These are phyloP conservation scores for Blastocystis sp. DNA, from an alignment of 352 stramenopile species.

Conservation along the genomic window DNA sequence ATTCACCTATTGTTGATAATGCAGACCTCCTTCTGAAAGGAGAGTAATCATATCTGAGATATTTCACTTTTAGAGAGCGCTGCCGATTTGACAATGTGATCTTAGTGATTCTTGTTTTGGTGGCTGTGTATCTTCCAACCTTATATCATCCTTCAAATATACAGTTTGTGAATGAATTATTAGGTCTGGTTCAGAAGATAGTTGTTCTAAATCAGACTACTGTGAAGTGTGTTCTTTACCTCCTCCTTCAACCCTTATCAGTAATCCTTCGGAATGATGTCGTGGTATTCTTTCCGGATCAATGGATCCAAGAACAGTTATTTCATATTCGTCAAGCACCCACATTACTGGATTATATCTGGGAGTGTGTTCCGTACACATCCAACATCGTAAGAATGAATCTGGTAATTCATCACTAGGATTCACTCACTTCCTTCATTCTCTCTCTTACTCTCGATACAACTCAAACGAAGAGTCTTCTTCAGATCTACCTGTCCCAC, in stretches of 20 bases:
- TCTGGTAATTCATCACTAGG: no score
- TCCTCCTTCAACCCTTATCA: not conserved
- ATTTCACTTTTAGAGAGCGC: not conserved
- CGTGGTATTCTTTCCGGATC: not conserved
- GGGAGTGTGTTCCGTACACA: not conserved
- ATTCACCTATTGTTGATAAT: not conserved
- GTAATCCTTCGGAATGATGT: not conserved
- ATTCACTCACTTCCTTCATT: no score
- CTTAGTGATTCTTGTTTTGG: not conserved
- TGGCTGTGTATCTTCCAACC: not conserved
- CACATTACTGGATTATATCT: not conserved
- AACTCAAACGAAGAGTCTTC: not conserved
- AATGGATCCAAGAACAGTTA: not conserved
- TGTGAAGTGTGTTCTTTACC: not conserved
- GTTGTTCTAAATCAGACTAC: not conserved
- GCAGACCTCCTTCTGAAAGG: not conserved
- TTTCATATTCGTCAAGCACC: not conserved
- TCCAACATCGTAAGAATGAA: not conserved
- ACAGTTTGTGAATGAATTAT: not conserved
- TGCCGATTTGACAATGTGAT: not conserved
- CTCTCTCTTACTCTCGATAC: no score
- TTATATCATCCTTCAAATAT: not conserved
- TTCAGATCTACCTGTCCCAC: not conserved
- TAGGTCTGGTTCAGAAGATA: not conserved
- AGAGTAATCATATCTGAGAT: not conserved